Percentiles rank a stretch among this genome's conserved stretches.
Evolutionary conservation across 208 protist species (phyloP).

Genomic region (Trichomonas vaginalis): DNA sequence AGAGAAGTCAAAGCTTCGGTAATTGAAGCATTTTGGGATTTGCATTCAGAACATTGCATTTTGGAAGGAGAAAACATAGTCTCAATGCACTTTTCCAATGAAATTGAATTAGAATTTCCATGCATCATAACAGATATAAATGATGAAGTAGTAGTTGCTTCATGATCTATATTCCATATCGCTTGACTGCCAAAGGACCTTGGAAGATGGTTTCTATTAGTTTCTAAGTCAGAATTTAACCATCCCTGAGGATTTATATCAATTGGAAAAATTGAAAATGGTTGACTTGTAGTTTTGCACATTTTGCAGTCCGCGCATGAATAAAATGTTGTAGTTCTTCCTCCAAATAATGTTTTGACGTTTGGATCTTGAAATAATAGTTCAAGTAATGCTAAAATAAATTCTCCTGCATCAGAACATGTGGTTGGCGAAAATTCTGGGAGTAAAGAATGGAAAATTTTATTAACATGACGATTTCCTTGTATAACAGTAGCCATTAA

Average conservation of each 20-base stretch:
- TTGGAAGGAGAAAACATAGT: not conserved
- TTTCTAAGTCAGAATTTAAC: not conserved
- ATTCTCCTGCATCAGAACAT: not conserved
- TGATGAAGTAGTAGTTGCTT: no score
- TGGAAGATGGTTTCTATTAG: not conserved
- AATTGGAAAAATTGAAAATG: not conserved
- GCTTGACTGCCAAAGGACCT: not conserved
- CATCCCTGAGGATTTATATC: not conserved
- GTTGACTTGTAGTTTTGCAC: not conserved
- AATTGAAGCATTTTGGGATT: not conserved
- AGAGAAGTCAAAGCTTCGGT: not conserved
- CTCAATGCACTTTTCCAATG: not conserved
- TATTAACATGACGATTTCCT: not conserved
- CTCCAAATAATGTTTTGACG: not conserved
- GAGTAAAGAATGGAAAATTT: not conserved
- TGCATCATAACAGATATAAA: not conserved
- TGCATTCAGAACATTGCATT: not conserved
- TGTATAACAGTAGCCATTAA: not conserved
- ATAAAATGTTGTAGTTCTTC: not conserved
- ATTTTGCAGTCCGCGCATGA: not conserved
- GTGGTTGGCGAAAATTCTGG: not conserved
- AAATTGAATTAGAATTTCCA: not conserved
- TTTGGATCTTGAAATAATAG: not conserved
- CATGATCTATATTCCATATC: not conserved
- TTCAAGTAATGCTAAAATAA: not conserved